phyloP scores from a whole-genome alignment of 371 early-diverging fungal species.

The Lichtheimia hyalospora region DNA sequence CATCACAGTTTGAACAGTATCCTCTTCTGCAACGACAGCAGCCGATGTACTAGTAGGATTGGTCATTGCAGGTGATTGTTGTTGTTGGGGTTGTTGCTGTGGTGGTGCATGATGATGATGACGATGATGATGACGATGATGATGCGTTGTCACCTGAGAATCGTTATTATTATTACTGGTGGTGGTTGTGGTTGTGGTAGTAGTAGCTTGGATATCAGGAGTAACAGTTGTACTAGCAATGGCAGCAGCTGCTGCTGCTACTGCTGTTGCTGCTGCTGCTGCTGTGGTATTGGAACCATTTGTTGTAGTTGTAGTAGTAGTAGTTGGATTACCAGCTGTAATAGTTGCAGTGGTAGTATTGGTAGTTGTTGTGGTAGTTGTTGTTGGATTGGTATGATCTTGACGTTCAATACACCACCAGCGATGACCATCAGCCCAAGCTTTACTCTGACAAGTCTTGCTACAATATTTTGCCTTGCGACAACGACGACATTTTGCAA shows the following conservation, averaged over 20 bases:
- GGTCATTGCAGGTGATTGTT: slow-evolving; percentile 9
- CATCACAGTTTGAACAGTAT: slow-evolving; percentile 7
- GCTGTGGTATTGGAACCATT: background rate
- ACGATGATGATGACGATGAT: slow-evolving; percentile 1
- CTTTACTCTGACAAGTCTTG: slow-evolving; percentile 71
- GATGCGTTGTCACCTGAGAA: background rate
- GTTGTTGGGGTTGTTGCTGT: slow-evolving; percentile 2
- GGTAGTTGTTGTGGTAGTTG: background rate
- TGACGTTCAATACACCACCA: slow-evolving; percentile 76
- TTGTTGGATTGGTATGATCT: background rate
- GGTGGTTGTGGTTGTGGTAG: background rate
- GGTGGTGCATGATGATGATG: background rate
- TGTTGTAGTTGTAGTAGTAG: background rate
- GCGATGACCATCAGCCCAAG: slow-evolving; percentile 79
- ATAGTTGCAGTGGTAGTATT: background rate
- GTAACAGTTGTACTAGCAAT: background rate
- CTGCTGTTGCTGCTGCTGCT: slow-evolving; percentile 4
- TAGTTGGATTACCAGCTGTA: background rate
- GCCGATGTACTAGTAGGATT: slow-evolving; percentile 4
- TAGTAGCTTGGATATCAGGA: background rate
- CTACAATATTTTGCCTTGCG: slow-evolving; percentile 82
- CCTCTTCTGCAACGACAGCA: slow-evolving; percentile 6
- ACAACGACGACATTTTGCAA: slow-evolving; percentile 80
- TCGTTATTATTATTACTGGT: slow-evolving; percentile 1
- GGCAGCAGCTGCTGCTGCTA: background rate